phyloP scores from a whole-genome alignment of 208 protist species.

The Herpetomonas samuelpessoai region DNA sequence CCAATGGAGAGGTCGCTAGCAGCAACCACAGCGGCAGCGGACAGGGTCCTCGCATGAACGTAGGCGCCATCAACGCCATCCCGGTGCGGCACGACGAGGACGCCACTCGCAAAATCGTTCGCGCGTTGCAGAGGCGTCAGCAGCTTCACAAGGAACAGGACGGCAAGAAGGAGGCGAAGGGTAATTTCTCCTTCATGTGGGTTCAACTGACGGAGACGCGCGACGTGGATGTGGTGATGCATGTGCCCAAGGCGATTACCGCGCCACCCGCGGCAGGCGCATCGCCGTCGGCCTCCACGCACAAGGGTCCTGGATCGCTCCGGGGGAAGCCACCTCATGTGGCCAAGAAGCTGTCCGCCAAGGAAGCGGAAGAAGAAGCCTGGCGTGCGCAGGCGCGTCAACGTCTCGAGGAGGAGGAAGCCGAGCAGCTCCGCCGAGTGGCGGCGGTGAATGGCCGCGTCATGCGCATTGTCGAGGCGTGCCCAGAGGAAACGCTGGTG shows the following conservation, averaged over 20 bases:
- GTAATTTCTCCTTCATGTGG: constrained; percentile 52
- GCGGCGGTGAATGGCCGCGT: constrained; percentile 62
- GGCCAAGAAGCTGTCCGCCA: not conserved
- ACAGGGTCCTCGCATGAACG: not conserved
- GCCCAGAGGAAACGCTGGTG: constrained; percentile 68
- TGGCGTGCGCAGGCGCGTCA: constrained; percentile 3
- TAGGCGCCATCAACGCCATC: constrained; percentile 38
- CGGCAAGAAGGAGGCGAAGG: not conserved
- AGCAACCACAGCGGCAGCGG: not conserved
- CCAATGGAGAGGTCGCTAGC: constrained; percentile 1
- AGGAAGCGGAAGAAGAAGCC: constrained; percentile 5
- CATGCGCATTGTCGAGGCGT: constrained; percentile 64
- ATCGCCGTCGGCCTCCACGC: not conserved
- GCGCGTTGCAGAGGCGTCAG: constrained; percentile 42
- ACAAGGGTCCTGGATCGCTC: no score
- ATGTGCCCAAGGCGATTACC: not conserved
- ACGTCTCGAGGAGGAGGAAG: constrained; percentile 16
- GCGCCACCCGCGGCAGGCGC: not conserved
- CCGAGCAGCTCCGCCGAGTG: constrained; percentile 31
- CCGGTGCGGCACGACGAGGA: constrained; percentile 73
- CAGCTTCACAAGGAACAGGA: constrained; percentile 14
- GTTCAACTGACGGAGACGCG: constrained; percentile 56
- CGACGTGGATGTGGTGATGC: constrained; percentile 42
- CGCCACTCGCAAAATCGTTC: constrained; percentile 64
- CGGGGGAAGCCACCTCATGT: not conserved